Evolutionary conservation across 495 filamentous ascomycete genomes (phyloP), one percentile per base, ranked within the genome.

Genomic region (Parachaetomium inaequale): DNA sequence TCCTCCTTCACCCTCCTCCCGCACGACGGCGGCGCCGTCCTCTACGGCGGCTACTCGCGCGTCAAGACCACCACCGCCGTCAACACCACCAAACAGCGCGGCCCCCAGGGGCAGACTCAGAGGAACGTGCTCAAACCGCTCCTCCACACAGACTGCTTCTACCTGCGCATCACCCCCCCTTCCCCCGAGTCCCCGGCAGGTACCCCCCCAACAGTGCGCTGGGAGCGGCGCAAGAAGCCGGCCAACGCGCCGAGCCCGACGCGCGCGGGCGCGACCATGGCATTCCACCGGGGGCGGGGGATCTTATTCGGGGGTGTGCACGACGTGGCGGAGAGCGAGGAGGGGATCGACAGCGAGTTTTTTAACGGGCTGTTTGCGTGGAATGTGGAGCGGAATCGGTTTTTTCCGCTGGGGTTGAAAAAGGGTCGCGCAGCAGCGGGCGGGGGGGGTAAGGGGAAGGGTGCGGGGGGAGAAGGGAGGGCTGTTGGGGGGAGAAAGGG

Each of bases 301-400:
- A 91, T 98, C 62, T 76, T 88, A 72, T 98, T 98, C 68, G 94
- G 94, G 42, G 94, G 94, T 58, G 94, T 98, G 7, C 89, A 96
- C 62, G 94, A 98, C 68, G 88, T 96, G 1, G 92, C 96, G 69
- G 83, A 96, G 69, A 95, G 82, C 63, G 94, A 98, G 69, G 94
- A 98, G 74, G 92, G 89, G 12, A 93, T 98, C 42, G 92, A 98
- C 19, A 94, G 90, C 68, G 91, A 96, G 68, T 98, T 98, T 75
- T 98, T 98, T 72, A 91, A 96, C 68, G 80, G 82, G 34, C 72
- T 97, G 21, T 93, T 86, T 68, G 90, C 91, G 21, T 98, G 92
- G 90, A 96, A 92, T 64, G 87, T 93, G 25, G 94, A 98, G 63
- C 82, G 92, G 43, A 98, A 98, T 63, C 83, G 94, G 11, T 98